Evolutionary conservation across 1,284 basidiomycete species (phyloP), one percentile per base, ranked within the genome.

Genomic region (Tausonia pullulans): DNA sequence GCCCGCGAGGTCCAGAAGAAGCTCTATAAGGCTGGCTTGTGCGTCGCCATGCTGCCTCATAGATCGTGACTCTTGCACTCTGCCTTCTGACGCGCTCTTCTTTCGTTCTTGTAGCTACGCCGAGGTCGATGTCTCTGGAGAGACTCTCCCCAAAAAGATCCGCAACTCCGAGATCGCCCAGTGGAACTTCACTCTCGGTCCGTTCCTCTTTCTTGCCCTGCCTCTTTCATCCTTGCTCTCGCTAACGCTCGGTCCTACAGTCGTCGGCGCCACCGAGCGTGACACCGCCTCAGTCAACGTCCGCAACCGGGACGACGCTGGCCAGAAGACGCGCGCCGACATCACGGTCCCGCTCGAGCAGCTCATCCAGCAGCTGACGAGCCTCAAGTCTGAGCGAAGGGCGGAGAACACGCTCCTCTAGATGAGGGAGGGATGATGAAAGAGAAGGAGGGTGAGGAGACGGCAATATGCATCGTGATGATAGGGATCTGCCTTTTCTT

Each of bases 91-190:
- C 41, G 6, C 51, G 8, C 43, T 44, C 13, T 16, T 16, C 59
- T n/a, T 48, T 60, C 39, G 6, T 14, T 5, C 10, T 10, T 40
- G n/a, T 3, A 79, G 98, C 64, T 97, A 83, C 72, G 87, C 88
- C 50, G 96, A 98, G 71, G 92, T 90, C 13, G 96, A 98, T 76
- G 86, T 94, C 68, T 85, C 87, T 44, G 86, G 89, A 63, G 89
- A 97, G 75, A 98, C 96, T 2, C 82, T 98, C 44, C 87, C 85
- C 69, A 98, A 98, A 83, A 98, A 98, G 83, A 91, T 98, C 72
- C 82, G 90, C 44, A 94, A 92, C 72, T 90, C 87, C 44, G 90
- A 94, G 58, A 84, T 92, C 69, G 87, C 90, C 43, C 91, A 94
- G 74, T 96, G 96, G 80, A 98, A 97, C 79, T 98, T 97, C 75